Conservation (phyloP, 2,329 filamentous ascomycete genomes). For the Phialocephala subalpina region DNA sequence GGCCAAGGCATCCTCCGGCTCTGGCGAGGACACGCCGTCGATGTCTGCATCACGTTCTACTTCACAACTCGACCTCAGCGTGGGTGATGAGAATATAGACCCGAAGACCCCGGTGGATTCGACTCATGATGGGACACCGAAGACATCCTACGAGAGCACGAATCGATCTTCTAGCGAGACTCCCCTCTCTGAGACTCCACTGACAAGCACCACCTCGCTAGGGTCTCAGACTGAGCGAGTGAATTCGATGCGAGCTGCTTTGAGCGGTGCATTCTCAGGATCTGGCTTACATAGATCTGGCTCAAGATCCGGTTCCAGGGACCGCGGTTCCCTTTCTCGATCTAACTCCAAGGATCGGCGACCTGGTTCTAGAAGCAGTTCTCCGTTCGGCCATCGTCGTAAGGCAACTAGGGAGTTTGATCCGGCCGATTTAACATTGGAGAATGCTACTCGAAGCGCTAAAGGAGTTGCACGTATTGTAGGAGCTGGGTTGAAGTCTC, state of each 20-base stretch:
- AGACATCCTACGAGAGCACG: constrained; percentile 39
- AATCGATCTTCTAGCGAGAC: constrained; percentile 32
- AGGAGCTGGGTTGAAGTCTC: constrained; percentile 70
- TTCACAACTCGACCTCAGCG: constrained; percentile 29
- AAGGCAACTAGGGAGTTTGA: constrained; percentile 41
- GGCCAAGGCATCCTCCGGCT: background rate
- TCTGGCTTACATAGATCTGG: constrained; percentile 37
- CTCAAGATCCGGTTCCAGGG: constrained; percentile 30
- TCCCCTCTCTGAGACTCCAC: constrained; percentile 28
- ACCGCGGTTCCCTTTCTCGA: constrained; percentile 28
- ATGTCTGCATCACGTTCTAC: constrained; percentile 19
- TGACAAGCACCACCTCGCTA: constrained; percentile 30
- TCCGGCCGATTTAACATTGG: constrained; percentile 51
- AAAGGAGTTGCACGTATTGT: constrained; percentile 77
- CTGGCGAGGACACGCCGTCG: constrained; percentile 27
- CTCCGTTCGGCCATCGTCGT: constrained; percentile 32
- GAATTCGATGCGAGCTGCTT: constrained; percentile 41
- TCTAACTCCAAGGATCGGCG: constrained; percentile 31
- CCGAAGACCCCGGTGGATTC: constrained; percentile 17
- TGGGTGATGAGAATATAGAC: constrained; percentile 9
- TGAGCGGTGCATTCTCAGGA: constrained; percentile 41
- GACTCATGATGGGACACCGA: constrained; percentile 26
- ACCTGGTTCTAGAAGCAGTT: constrained; percentile 33
- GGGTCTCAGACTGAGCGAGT: constrained; percentile 22
- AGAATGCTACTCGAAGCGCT: constrained; percentile 69